Conservation (phyloP, 202 grass and related monocot species). For the Bolboschoenoplectus hybrid region DNA sequence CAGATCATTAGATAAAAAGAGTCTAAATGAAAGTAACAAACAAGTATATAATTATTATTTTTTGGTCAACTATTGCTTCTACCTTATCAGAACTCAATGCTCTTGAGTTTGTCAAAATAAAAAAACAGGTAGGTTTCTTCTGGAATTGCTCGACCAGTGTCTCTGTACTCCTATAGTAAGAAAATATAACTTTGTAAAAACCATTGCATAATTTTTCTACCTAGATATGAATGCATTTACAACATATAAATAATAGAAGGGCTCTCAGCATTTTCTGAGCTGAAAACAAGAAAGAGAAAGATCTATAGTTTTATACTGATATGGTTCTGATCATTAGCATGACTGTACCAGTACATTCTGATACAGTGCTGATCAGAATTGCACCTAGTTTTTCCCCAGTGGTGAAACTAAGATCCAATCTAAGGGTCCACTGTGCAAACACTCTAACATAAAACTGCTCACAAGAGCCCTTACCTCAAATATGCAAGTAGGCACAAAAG, state of each 20-base stretch:
- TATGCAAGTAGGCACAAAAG: neutral
- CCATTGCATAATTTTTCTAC: neutral
- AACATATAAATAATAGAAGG: constrained; percentile 13
- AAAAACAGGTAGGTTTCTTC: constrained; percentile 80
- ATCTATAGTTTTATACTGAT: neutral
- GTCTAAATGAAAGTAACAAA: neutral
- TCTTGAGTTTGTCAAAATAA: constrained; percentile 96
- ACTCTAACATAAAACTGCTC: neutral
- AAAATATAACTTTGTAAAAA: constrained; percentile 32
- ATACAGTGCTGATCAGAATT: constrained; percentile 7
- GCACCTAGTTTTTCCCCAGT: neutral
- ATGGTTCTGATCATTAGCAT: neutral
- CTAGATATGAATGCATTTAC: constrained; percentile 21
- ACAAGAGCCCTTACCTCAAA: neutral
- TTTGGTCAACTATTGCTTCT: constrained; percentile 39
- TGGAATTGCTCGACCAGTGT: constrained; percentile 75
- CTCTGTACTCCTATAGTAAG: constrained; percentile 68
- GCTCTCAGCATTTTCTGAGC: neutral
- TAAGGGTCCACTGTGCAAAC: neutral
- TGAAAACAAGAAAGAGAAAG: neutral
- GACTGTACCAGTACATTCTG: constrained; percentile 2
- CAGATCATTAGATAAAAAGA: constrained; percentile 13
- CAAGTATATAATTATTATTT: neutral
- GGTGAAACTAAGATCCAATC: neutral
- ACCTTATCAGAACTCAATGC: constrained; percentile 92